Percentiles rank a stretch among this genome's conserved stretches.
These are phyloP conservation scores for Termitomyces eurrhizus DNA, from an alignment of 768 basidiomycete species.

Conservation along the genomic window DNA sequence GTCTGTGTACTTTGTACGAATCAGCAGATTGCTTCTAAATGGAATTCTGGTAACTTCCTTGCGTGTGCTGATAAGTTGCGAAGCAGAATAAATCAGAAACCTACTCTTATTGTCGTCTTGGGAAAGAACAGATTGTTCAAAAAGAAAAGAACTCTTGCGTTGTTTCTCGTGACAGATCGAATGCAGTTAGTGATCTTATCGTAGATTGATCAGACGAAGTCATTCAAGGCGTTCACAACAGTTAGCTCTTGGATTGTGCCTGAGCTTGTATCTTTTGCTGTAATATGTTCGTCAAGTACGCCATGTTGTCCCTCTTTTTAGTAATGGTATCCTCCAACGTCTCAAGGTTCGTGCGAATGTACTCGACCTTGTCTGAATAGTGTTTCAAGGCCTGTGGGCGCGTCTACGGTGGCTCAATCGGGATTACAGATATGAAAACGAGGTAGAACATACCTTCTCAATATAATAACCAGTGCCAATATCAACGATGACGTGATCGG, in stretches of 20 bases:
- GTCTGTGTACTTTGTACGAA: not conserved
- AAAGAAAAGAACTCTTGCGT: not conserved
- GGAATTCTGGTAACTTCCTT: not conserved
- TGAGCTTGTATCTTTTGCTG: constrained; percentile 52
- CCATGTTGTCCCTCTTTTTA: constrained; percentile 89
- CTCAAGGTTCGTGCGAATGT: constrained; percentile 80
- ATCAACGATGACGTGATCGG: constrained; percentile 89
- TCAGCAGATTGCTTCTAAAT: not conserved
- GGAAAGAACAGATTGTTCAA: not conserved
- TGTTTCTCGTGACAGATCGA: not conserved
- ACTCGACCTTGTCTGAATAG: constrained; percentile 78
- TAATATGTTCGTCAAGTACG: constrained; percentile 66
- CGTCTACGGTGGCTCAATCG: constrained; percentile 46
- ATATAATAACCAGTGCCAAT: constrained; percentile 97
- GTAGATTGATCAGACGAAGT: not conserved
- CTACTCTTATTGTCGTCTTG: not conserved
- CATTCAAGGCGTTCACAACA: not conserved
- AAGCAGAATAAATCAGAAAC: not conserved
- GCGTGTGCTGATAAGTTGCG: not conserved
- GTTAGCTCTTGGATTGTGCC: constrained; percentile 18
- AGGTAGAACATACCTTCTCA: constrained; percentile 63
- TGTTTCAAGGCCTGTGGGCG: constrained; percentile 76
- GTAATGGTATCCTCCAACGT: constrained; percentile 84
- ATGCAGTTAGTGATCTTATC: not conserved
- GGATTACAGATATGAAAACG: constrained; percentile 1